phyloP scores from a whole-genome alignment of 441 rosid species.

The Adansonia gregorii region DNA sequence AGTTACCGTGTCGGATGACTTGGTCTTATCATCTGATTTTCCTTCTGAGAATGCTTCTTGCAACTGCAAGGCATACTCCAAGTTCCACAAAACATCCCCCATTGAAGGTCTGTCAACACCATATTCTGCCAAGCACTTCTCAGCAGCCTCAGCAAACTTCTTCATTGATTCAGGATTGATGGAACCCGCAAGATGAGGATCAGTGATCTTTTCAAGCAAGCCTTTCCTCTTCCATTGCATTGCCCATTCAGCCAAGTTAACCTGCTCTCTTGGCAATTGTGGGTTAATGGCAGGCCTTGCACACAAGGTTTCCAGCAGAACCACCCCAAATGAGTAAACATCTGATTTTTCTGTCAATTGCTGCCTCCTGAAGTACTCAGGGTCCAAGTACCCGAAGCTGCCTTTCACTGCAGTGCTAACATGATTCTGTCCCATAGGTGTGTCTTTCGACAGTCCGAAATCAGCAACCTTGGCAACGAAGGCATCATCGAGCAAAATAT shows the following conservation, averaged over 20 bases:
- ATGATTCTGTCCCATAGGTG: slow-evolving; percentile 70
- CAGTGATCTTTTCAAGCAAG: slow-evolving; percentile 71
- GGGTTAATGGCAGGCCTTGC: slow-evolving; percentile 83
- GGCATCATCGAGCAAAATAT: slow-evolving; percentile 74
- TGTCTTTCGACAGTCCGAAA: slow-evolving; percentile 87
- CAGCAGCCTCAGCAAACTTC: slow-evolving; percentile 85
- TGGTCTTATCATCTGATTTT: slow-evolving; percentile 60
- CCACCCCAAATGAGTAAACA: slow-evolving; percentile 91
- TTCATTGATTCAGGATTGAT: slow-evolving; percentile 86
- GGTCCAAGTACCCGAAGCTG: slow-evolving; percentile 84
- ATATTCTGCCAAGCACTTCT: slow-evolving; percentile 80
- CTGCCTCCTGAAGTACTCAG: slow-evolving; percentile 82
- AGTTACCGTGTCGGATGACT: slow-evolving; percentile 25
- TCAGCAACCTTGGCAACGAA: slow-evolving; percentile 92
- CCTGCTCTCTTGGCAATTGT: slow-evolving; percentile 77
- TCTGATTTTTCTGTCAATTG: slow-evolving; percentile 83
- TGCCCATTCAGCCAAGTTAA: slow-evolving; percentile 92
- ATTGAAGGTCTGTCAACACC: slow-evolving; percentile 84
- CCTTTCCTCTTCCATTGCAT: slow-evolving; percentile 94
- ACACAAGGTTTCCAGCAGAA: slow-evolving; percentile 74
- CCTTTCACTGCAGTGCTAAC: slow-evolving; percentile 95
- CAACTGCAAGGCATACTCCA: slow-evolving; percentile 90
- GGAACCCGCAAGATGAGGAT: slow-evolving; percentile 66
- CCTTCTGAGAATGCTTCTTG: slow-evolving; percentile 74
- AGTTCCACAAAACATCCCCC: slow-evolving; percentile 96